Base-by-base conservation (phyloP, 352 stramenopile species). In the Phytophthora multivora region DNA sequence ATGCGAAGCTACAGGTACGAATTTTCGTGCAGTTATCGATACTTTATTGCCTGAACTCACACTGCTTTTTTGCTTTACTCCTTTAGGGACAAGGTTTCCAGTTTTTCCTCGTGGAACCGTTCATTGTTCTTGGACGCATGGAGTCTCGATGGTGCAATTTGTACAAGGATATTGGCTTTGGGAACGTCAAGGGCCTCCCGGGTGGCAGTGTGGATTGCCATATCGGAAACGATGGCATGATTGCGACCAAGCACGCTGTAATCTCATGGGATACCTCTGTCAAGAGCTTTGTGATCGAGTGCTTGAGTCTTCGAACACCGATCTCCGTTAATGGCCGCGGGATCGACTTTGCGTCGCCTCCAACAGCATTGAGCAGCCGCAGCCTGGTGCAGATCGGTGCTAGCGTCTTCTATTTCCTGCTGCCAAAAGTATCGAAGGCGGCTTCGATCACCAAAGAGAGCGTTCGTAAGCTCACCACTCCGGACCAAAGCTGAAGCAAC, bases 1-100 rank as follows among this genome's bases (percentile, higher is more conserved):
- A 89, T 51, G 86, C 83, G 16, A 93, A 93, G 33, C 60, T 95
- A 12, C 63, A 89, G 82, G 82, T 91, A 70, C 45, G 62, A 52
- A 36, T 10, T 38, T 46, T 11, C 18, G 59, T 66, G 23, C 18
- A 30, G 36, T 45, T 35, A 13, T 36, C 48, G 38, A 25, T 21
- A 30, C 6, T 2, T 13, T 30, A 15, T 31, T 59, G 11, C 7
- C 13, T 30, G 11, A 25, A 45, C 43, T 75, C 15, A 62, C 46
- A 42, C n/a, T 49, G 6, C 38, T 31, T 66, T 42, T n/a, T 58
- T n/a, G 1, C 52, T n/a, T 21, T 71, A 28, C 21, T 59, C 31
- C 5, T 10, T n/a, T 65, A 91, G 75, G 82, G 83, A 26, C 46
- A 39, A 21, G 62, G 73, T 13, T 90, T 92, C 31, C 68, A 83